These are phyloP conservation scores for Penicillium corylophilum DNA, from an alignment of 2,329 filamentous ascomycete species.

Conservation along the genomic window DNA sequence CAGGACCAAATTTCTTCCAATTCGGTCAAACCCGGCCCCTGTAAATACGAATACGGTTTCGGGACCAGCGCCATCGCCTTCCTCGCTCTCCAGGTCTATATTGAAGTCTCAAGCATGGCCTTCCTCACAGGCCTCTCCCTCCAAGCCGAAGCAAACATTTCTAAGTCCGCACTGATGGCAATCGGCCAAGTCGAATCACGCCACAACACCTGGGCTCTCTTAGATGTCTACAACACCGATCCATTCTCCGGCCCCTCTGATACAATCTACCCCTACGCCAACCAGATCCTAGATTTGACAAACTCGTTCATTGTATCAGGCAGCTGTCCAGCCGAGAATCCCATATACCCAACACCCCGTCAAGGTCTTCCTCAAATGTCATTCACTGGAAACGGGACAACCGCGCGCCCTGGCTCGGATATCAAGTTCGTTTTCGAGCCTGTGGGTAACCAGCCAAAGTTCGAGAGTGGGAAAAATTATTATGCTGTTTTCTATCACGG, in stretches of 20 bases:
- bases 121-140: slow-evolving; percentile 11
- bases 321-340: neutral
- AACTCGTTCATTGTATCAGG: neutral
- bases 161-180: slow-evolving; percentile 36
- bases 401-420: neutral
- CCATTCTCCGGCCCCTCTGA: neutral
- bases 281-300: neutral
- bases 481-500: neutral
- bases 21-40: neutral
- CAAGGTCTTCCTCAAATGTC: neutral
- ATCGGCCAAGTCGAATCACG: neutral
- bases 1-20: neutral
- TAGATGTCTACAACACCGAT: neutral
- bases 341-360: neutral
- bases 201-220: neutral
- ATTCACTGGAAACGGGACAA: neutral
- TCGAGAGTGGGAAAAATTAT: neutral
- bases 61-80: neutral
- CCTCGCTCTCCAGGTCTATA: slow-evolving; percentile 8
- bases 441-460: neutral
- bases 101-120: slow-evolving; percentile 14
- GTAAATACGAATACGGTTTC: neutral
- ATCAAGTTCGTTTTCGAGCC: neutral
- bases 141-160: slow-evolving; percentile 30
- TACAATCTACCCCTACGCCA: neutral